A percentile compares a stretch with the other conserved stretches of the same genome.
These are phyloP conservation scores for Camellia oleifera DNA, from an alignment of 179 eudicot species.

Conservation along the genomic window DNA sequence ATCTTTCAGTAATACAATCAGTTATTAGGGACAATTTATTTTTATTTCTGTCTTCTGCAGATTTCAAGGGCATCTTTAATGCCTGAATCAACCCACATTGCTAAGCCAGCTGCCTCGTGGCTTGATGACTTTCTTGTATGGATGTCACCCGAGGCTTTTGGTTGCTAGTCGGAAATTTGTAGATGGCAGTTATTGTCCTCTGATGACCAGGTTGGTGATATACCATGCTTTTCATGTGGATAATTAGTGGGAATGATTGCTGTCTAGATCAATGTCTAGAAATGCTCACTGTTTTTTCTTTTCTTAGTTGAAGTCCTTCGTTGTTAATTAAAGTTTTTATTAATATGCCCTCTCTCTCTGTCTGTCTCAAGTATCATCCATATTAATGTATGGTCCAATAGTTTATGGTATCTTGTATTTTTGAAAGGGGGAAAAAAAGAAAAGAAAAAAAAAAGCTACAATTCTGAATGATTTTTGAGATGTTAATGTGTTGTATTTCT, in stretches of 20 bases:
- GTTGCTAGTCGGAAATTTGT: constrained; percentile 94
- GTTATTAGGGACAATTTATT: neutral
- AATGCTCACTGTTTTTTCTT: neutral
- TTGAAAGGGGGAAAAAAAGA: neutral
- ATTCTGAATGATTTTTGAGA: neutral
- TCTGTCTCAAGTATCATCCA: neutral
- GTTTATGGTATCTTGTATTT: neutral
- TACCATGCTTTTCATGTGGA: neutral
- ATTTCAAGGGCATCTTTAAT: constrained; percentile 76
- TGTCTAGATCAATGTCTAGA: neutral
- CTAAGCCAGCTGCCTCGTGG: constrained; percentile 99
- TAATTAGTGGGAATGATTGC: neutral
- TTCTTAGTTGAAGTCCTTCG: neutral
- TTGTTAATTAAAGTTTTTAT: neutral
- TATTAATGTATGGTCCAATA: neutral
- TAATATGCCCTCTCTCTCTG: neutral
- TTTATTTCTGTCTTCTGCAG: constrained; percentile 36
- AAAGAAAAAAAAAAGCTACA: neutral
- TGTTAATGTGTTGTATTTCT: neutral
- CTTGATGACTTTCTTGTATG: constrained; percentile 98
- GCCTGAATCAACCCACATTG: constrained; percentile 85
- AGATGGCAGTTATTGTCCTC: constrained; percentile 86
- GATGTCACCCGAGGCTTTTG: constrained; percentile 99
- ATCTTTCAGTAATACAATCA: neutral
- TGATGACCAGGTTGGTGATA: constrained; percentile 76